Evolutionary conservation across 306 rosid genomes (phyloP), one percentile per base, ranked within the genome.

Genomic region (Ammopiptanthus mongolicus): DNA sequence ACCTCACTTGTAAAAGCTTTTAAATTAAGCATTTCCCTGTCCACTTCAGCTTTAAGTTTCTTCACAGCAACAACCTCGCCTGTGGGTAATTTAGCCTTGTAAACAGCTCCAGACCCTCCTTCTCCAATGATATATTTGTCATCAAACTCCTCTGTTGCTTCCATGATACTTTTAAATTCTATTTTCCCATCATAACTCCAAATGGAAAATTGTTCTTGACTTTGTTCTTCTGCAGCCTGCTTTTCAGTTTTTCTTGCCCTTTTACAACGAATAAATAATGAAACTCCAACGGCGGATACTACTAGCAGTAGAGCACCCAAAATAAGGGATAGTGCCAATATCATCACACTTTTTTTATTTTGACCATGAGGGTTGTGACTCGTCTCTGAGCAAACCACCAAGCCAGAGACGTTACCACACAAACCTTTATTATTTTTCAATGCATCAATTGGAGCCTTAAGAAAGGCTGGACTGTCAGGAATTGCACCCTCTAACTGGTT

Each of bases 51-150:
- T 2, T 69, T 5, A 10, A 69, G 62, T 48, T 74, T 74, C 23
- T 74, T 74, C 50, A 74, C 51, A 12, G 78, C 78, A 59, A 74
- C 25, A 15, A 47, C 41, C 4, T 74, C 36, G 2, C 69, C 59
- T 17, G 70, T 28, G 12, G 34, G 34, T 48, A 74, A 47, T 2
- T 60, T 36, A 9, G 36, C 78, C 41, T 18, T 73, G 44, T 73
- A 73, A 44, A 60, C 60, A 28, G 17, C 8, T 44, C 48, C 78
- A 17, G 18, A 59, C 46, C 69, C 48, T 60, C 62, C 71, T 6
- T 10, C 61, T 8, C 48, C 60, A 31, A 61, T 74, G 23, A 62
- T 42, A 18, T 47, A 74, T 28, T 61, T 48, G n/a, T 36, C 25
- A 34, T 74, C 62, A 4, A 61, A 74, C 2, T 23, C 51, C 14